Percentiles rank a stretch among this genome's conserved stretches.
Evolutionary conservation across 495 filamentous ascomycete species (phyloP).

Genomic region (Podospora bellae-mahoneyi): DNA sequence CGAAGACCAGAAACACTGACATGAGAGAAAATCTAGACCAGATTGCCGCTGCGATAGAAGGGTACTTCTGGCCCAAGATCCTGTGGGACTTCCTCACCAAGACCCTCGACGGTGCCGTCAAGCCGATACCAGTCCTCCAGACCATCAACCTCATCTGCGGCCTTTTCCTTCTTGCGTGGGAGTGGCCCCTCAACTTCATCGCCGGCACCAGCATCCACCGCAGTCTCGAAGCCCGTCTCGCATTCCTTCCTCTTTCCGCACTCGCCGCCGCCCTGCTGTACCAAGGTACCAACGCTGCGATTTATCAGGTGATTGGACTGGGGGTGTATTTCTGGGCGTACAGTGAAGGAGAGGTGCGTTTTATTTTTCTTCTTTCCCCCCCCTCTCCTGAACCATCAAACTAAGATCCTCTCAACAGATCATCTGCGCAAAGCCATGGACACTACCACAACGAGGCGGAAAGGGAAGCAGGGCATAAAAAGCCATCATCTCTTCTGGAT

Average conservation of each 20-base stretch:
- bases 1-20: constrained; percentile 15
- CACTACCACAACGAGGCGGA: constrained; percentile 44
- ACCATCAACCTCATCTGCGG: constrained; percentile 93
- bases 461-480: constrained; percentile 35
- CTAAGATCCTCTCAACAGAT: constrained; percentile 32
- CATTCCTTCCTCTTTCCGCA: constrained; percentile 77
- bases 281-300: constrained; percentile 84
- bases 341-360: constrained; percentile 87
- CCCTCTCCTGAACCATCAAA: neutral
- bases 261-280: constrained; percentile 76
- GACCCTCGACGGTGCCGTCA: constrained; percentile 80
- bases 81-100: constrained; percentile 97
- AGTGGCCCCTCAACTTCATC: constrained; percentile 76
- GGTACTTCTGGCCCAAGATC: constrained; percentile 98
- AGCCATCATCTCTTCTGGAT: neutral
- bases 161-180: constrained; percentile 74
- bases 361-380: neutral
- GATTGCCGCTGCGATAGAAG: constrained; percentile 75
- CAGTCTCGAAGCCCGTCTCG: constrained; percentile 79
- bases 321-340: constrained; percentile 95
- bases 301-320: constrained; percentile 89
- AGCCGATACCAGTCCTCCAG: constrained; percentile 85
- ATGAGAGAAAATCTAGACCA: constrained; percentile 56
- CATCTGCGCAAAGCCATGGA: constrained; percentile 52
- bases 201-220: constrained; percentile 72